Evolutionary conservation across 1,139 yeast genomes (phyloP), one percentile per base, ranked within the genome.

Genomic region (Suhomyces anneliseae): DNA sequence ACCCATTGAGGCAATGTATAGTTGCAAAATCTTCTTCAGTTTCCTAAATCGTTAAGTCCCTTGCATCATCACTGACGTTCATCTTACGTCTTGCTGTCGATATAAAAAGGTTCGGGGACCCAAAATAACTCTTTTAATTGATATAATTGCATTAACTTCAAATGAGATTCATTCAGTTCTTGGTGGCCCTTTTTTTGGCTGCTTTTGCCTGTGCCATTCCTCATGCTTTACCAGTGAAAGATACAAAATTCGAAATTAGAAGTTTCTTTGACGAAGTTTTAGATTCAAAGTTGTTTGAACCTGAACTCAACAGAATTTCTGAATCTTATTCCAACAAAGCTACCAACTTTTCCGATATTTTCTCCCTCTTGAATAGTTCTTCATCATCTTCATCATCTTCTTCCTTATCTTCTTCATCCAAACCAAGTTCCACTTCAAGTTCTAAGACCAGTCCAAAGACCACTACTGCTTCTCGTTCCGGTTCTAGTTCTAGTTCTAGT

Each of bases 181-280:
- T 54, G 33, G 36, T 42, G 43, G 40, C 51, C 19, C 39, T 35
- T 35, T 40, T 45, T 9, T 44, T 49, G 34, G 36, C 53, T 27
- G 45, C 53, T 12, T 19, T 49, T 37, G 52, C 45, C 31, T 39
- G 34, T 27, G 58, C 59, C 27, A 39, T 56, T 32, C 65, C 66
- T n/a, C 35, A 49, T 26, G 58, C 56, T 34, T 38, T 53, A n/a
- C 63, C 68, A 9, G 55, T 58, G 8, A 54, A 53, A 14, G 58
- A 57, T 24, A 33, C 60, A 29, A 46, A 52, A 34, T 61, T 61
- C 43, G 59, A 57, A 24, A 44, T 64, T 31, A 34, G 29, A 19
- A 36, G 32, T 29, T 46, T 42, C 41, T 35, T 57, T 19, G 61
- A 58, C 15, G 48, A 47, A 7, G 46, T 53, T 10, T 37, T 54